A percentile compares a stretch with the other conserved stretches of the same genome.
Evolutionary conservation across 192 early-diverging fungal species (phyloP).

Genomic region (Podila horticola): DNA sequence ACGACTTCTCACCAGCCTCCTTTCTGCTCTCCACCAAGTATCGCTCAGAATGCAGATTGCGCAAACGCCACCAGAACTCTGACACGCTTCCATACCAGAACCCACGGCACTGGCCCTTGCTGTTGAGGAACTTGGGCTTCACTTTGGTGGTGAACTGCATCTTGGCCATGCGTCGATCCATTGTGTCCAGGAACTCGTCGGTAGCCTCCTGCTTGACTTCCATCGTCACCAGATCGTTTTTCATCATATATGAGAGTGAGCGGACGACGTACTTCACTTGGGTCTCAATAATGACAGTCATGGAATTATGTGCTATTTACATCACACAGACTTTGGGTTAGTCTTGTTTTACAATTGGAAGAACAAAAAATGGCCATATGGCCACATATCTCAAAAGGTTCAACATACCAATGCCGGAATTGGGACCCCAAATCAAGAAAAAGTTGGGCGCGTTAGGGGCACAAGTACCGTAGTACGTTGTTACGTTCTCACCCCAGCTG

Average conservation of each 20-base stretch:
- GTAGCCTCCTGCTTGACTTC: conserved; percentile 38
- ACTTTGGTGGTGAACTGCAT: conserved; percentile 28
- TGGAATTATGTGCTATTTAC: conserved; percentile 22
- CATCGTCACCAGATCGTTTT: conserved; percentile 30
- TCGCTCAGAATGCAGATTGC: conserved; percentile 21
- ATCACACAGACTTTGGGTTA: background rate
- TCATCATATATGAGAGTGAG: conserved; percentile 42
- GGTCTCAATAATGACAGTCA: conserved; percentile 25
- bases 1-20: background rate
- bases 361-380: background rate
- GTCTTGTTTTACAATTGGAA: background rate
- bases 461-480: conserved; percentile 41
- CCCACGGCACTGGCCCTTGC: conserved; percentile 32
- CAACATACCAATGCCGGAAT: conserved; percentile 34
- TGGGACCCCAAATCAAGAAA: conserved; percentile 47
- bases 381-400: background rate
- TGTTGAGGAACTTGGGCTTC: conserved; percentile 29
- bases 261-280: conserved; percentile 36
- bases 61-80: conserved; percentile 41
- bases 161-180: conserved; percentile 23
- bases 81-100: conserved; percentile 40
- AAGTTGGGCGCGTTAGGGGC: conserved; percentile 43
- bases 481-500: conserved; percentile 35
- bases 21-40: background rate
- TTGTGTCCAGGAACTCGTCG: conserved; percentile 20